These are phyloP conservation scores for Blastomyces emzantsi DNA, from an alignment of 2,329 filamentous ascomycete species.

Conservation along the genomic window DNA sequence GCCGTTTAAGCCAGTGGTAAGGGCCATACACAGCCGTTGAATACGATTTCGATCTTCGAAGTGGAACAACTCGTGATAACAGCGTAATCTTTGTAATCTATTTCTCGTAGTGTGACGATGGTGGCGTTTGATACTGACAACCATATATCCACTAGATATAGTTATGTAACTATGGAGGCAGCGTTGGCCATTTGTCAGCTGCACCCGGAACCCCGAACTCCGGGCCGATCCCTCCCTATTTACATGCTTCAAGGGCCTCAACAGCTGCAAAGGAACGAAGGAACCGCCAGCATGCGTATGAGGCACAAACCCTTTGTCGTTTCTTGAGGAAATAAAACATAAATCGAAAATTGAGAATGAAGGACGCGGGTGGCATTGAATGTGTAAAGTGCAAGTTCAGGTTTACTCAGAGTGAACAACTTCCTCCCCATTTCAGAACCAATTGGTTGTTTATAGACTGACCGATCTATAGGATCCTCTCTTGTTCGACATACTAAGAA, in stretches of 20 bases:
- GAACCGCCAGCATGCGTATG: neutral
- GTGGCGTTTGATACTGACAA: too few species aligned
- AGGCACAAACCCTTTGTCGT: neutral
- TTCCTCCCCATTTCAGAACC: neutral
- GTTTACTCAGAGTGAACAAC: slow-evolving; percentile 5
- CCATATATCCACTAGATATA: too few species aligned
- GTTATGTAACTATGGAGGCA: too few species aligned
- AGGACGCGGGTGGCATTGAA: neutral
- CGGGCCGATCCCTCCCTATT: neutral
- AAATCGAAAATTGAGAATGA: neutral
- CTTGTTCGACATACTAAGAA: slow-evolving; percentile 7
- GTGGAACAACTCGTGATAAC: neutral
- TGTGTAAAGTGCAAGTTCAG: slow-evolving; percentile 3
- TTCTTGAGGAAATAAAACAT: neutral
- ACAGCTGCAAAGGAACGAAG: neutral
- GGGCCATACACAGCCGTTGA: neutral
- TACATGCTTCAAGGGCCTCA: too few species aligned
- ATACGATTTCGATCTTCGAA: too few species aligned
- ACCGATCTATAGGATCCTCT: slow-evolving; percentile 4
- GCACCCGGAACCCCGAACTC: slow-evolving; percentile 2
- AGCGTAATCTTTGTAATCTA: neutral
- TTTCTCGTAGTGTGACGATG: too few species aligned
- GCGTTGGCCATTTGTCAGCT: too few species aligned
- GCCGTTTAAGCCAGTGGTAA: neutral
- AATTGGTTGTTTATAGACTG: neutral